phyloP scores from a whole-genome alignment of 2,329 filamentous ascomycete species.

The Pseudogymnoascus sp. region DNA sequence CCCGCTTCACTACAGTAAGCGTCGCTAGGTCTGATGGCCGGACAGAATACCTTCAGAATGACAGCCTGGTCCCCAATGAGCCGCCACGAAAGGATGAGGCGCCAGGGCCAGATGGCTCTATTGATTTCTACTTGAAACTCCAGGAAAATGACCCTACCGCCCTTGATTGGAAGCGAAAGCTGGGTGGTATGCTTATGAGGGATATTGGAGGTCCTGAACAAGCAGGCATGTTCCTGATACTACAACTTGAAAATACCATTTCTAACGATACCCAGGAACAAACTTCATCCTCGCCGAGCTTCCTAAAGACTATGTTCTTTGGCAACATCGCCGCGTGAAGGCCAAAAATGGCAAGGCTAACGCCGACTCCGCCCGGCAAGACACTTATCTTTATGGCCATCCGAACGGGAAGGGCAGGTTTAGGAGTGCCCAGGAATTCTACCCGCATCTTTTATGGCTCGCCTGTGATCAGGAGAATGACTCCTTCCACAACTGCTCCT shows the following conservation, averaged over 20 bases:
- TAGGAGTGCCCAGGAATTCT: conserved; percentile 50
- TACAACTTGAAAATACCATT: conserved; percentile 15
- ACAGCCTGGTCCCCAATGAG: conserved; percentile 25
- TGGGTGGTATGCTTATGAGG: conserved; percentile 48
- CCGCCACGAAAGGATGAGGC: conserved; percentile 39
- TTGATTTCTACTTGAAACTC: conserved; percentile 46
- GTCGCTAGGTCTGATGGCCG: conserved; percentile 23
- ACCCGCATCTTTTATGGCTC: conserved; percentile 51
- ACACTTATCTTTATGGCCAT: conserved; percentile 53
- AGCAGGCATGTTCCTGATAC: conserved; percentile 9
- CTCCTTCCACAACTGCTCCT: conserved; percentile 43
- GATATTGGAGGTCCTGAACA: conserved; percentile 33
- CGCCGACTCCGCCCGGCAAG: conserved; percentile 42
- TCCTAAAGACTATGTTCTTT: conserved; percentile 48
- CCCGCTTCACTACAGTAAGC: background rate
- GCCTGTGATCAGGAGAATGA: conserved; percentile 43
- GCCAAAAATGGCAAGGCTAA: conserved; percentile 7
- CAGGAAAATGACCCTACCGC: conserved; percentile 42
- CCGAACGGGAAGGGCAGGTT: conserved; percentile 49
- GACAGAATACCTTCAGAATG: conserved; percentile 16
- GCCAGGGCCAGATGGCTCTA: conserved; percentile 43
- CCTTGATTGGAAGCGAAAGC: conserved; percentile 49
- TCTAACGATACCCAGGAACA: conserved; percentile 20
- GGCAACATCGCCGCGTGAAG: conserved; percentile 40
- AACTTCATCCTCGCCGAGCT: conserved; percentile 44